Percentiles rank a stretch among this genome's conserved stretches.
These are phyloP conservation scores for Xylariales sp. DNA, from an alignment of 2,329 filamentous ascomycete species.

Conservation along the genomic window DNA sequence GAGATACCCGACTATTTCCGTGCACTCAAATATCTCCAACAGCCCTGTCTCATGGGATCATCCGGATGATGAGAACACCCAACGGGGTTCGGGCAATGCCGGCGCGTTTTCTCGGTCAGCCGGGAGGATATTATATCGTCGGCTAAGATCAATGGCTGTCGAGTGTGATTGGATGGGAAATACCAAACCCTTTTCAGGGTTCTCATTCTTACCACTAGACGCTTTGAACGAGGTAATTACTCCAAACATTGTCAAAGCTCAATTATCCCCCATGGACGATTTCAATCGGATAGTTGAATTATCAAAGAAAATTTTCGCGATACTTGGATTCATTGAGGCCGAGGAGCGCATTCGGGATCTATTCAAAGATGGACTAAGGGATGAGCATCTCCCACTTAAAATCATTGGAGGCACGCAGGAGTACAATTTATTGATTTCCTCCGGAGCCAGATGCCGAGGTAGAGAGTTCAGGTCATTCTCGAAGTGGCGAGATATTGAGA, in stretches of 20 bases:
- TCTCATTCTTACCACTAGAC: conserved; percentile 13
- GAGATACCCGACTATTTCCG: too few species aligned
- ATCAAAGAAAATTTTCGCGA: not conserved
- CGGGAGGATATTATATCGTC: not conserved
- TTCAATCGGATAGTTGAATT: not conserved
- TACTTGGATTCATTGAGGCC: conserved; percentile 12
- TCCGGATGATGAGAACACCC: too few species aligned
- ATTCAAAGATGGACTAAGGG: conserved; percentile 19
- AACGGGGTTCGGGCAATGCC: too few species aligned
- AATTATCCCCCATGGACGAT: not conserved
- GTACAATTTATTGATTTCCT: not conserved
- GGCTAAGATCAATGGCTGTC: not conserved
- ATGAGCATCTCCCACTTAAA: conserved; percentile 20
- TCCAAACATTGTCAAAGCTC: not conserved
- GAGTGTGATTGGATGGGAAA: not conserved
- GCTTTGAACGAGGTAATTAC: conserved; percentile 15
- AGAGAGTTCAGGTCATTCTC: conserved; percentile 15
- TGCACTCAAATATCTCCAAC: too few species aligned
- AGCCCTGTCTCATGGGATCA: too few species aligned
- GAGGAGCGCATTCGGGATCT: conserved; percentile 1
- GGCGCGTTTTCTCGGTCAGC: too few species aligned
- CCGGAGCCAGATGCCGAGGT: not conserved
- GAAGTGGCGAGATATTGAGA: not conserved
- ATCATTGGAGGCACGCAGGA: not conserved
- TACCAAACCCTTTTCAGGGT: not conserved